Evolutionary conservation across 2,329 filamentous ascomycete species (phyloP).

Genomic region (Diaporthe humulicola): DNA sequence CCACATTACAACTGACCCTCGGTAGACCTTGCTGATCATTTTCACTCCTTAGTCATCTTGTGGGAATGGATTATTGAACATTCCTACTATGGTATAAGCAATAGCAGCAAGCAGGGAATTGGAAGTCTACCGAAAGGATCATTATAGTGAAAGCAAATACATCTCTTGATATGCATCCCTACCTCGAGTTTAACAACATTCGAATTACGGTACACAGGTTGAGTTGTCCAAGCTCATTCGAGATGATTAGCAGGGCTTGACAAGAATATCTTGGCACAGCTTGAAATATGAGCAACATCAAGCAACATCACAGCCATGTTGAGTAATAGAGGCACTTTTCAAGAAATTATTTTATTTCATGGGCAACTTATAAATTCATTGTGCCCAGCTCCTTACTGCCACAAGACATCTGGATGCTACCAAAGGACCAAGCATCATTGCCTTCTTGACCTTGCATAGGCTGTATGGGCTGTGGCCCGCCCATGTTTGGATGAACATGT

Average conservation of each 20-base stretch:
- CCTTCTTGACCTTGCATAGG: neutral
- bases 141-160: neutral
- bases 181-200: too few species aligned
- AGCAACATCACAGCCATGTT: neutral
- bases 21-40: accelerated
- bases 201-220: too few species aligned
- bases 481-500: neutral
- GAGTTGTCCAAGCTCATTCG: neutral
- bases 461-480: neutral
- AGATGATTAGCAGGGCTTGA: neutral
- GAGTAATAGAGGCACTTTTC: neutral
- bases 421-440: neutral
- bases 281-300: neutral
- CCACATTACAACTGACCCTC: too few species aligned
- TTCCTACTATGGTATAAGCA: neutral
- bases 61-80: neutral
- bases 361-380: neutral
- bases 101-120: neutral
- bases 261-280: neutral
- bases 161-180: neutral
- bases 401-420: neutral
- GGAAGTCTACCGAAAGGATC: too few species aligned
- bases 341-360: neutral
- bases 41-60: neutral
- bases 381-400: neutral